A percentile compares a stretch with the other conserved stretches of the same genome.
phyloP scores from a whole-genome alignment of 2,329 filamentous ascomycete species.

The Diplodia mutila region DNA sequence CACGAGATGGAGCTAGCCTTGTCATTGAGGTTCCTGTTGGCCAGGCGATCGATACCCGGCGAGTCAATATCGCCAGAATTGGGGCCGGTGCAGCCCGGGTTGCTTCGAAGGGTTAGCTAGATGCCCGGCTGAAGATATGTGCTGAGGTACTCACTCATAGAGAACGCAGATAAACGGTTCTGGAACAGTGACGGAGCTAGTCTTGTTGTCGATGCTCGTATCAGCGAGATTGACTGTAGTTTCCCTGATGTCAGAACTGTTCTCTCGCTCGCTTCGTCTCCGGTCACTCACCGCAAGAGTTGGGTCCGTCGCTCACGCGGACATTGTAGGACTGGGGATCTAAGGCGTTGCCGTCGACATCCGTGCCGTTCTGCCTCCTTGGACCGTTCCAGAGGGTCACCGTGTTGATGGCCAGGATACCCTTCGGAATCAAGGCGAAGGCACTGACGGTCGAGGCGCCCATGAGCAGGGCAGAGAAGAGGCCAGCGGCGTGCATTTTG shows the following conservation, averaged over 20 bases:
- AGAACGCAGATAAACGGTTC: background rate
- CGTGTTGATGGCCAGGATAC: rapidly evolving
- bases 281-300: background rate
- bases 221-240: background rate
- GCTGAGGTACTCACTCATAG: background rate
- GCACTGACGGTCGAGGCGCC: background rate
- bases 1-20: background rate
- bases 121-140: background rate
- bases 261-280: background rate
- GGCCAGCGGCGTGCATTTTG: constrained; percentile 4
- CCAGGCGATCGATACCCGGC: background rate
- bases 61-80: background rate
- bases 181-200: background rate
- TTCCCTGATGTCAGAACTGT: background rate
- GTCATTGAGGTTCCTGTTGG: background rate
- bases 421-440: background rate
- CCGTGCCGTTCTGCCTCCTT: background rate
- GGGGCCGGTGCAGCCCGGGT: background rate
- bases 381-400: background rate
- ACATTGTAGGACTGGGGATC: background rate
- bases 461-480: background rate
- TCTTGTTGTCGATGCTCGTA: background rate
- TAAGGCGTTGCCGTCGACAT: background rate
- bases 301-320: background rate
- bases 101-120: background rate